Percentiles rank a stretch among this genome's conserved stretches.
These are phyloP conservation scores for Heterobasidion occidentale DNA, from an alignment of 1,284 basidiomycete genomes.

Conservation along the genomic window DNA sequence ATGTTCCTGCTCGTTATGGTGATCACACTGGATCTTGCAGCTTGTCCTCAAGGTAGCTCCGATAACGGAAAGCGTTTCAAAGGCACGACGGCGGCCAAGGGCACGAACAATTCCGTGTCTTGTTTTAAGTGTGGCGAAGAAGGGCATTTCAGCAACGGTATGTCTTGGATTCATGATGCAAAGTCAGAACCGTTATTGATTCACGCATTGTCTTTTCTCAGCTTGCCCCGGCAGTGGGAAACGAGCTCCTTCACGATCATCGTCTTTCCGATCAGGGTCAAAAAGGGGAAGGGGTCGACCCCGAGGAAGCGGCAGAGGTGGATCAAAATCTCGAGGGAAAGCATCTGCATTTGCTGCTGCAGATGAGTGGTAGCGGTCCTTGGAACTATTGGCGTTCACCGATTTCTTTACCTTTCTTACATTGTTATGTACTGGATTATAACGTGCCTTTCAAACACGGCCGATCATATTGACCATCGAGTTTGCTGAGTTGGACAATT, in stretches of 20 bases:
- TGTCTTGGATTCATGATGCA: neutral
- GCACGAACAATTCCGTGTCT: slow-evolving; percentile 6
- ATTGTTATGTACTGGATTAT: too few relatives aligned
- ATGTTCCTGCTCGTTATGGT: neutral
- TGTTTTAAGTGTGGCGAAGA: slow-evolving; percentile 28
- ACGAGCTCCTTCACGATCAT: neutral
- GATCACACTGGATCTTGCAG: slow-evolving; percentile 1
- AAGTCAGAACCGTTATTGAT: neutral
- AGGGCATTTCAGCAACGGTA: slow-evolving; percentile 21
- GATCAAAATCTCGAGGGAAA: neutral
- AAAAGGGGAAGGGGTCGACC: slow-evolving; percentile 2
- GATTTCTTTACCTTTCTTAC: too few relatives aligned
- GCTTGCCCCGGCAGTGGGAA: neutral
- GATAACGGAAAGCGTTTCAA: slow-evolving; percentile 4
- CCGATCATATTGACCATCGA: too few relatives aligned
- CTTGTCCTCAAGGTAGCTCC: slow-evolving; percentile 10
- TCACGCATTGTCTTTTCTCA: neutral
- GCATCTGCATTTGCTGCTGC: neutral
- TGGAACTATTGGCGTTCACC: neutral
- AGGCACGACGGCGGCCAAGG: slow-evolving; percentile 6
- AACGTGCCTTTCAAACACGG: too few relatives aligned
- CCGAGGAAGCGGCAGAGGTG: neutral
- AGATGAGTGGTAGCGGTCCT: neutral
- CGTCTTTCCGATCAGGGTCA: neutral
- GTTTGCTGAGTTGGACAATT: too few relatives aligned